Evolutionary conservation across 228 moss, liverwort and hornwort genomes (phyloP).

Genomic region (Sphagnum magellanicum): DNA sequence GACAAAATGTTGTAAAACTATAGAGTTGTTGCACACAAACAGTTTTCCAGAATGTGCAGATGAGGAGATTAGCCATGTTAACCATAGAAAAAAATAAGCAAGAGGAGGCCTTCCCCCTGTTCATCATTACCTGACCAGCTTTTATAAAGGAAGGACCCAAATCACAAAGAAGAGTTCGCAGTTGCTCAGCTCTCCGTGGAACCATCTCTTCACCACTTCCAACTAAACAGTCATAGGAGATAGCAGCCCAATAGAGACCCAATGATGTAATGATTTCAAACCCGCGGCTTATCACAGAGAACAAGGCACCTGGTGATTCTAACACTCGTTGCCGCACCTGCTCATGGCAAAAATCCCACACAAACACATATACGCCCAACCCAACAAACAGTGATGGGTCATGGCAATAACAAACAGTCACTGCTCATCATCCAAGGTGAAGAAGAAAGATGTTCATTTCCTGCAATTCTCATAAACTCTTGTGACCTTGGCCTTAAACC

Average conservation of each 20-base stretch:
- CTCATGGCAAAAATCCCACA: not conserved
- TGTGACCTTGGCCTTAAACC: not conserved
- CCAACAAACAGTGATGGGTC: not conserved
- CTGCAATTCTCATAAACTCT: no score
- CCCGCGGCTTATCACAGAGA: constrained; percentile 63
- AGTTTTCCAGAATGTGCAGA: no score
- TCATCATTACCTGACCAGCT: constrained; percentile 73
- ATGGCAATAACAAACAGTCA: not conserved
- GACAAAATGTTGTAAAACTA: no score
- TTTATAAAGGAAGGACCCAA: constrained; percentile 97
- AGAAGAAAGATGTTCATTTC: no score
- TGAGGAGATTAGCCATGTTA: not conserved
- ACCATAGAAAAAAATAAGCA: no score
- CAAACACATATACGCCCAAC: not conserved
- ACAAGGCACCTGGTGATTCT: constrained; percentile 56
- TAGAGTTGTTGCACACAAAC: no score
- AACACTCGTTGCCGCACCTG: constrained; percentile 84
- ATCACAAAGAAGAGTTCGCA: constrained; percentile 70
- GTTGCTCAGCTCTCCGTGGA: constrained; percentile 77
- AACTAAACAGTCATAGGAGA: constrained; percentile 88
- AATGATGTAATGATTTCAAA: constrained; percentile 58
- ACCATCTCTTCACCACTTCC: constrained; percentile 97
- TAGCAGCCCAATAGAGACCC: constrained; percentile 83
- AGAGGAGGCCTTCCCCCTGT: not conserved
- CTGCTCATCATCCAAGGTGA: no score